These are phyloP conservation scores for Carallia pectinifolia DNA, from an alignment of 345 rosid species.

Conservation along the genomic window DNA sequence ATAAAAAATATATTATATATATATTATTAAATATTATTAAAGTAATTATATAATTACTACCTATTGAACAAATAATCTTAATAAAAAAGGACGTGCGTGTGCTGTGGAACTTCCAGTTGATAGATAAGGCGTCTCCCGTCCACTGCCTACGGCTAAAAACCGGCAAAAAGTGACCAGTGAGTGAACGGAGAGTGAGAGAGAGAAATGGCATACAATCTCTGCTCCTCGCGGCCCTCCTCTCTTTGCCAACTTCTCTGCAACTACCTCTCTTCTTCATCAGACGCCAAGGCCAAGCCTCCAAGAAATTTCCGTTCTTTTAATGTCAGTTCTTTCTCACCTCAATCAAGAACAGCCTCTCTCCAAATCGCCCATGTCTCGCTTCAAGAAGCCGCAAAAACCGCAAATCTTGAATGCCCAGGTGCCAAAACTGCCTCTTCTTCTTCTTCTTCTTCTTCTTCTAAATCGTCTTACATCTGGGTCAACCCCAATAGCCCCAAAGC, in stretches of 20 bases:
- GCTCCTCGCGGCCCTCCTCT: slow-evolving; percentile 45
- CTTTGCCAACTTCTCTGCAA: slow-evolving; percentile 41
- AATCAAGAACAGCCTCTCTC: slow-evolving; percentile 28
- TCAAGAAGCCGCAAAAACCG: slow-evolving; percentile 27
- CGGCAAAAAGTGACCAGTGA: too few species aligned
- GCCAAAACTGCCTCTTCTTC: slow-evolving; percentile 20
- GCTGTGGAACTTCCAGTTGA: too few species aligned
- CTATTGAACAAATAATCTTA: too few species aligned
- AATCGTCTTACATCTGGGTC: slow-evolving; percentile 67
- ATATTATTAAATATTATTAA: too few species aligned
- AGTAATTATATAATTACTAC: too few species aligned
- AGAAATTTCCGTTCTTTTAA: slow-evolving; percentile 22
- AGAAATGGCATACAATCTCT: slow-evolving; percentile 52
- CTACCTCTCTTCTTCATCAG: slow-evolving; percentile 29
- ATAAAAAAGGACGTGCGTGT: too few species aligned
- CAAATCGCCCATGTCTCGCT: slow-evolving; percentile 47
- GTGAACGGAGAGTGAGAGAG: not conserved
- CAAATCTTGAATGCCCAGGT: slow-evolving; percentile 23
- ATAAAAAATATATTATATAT: too few species aligned
- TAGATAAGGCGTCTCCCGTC: too few species aligned
- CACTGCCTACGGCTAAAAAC: too few species aligned
- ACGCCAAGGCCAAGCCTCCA: slow-evolving; percentile 28
- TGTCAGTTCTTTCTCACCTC: slow-evolving; percentile 23
- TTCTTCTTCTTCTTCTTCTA: slow-evolving; percentile 15
- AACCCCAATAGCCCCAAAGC: slow-evolving; percentile 84